Base-by-base conservation (phyloP, 345 rosid species). In the Populus simonii region DNA sequence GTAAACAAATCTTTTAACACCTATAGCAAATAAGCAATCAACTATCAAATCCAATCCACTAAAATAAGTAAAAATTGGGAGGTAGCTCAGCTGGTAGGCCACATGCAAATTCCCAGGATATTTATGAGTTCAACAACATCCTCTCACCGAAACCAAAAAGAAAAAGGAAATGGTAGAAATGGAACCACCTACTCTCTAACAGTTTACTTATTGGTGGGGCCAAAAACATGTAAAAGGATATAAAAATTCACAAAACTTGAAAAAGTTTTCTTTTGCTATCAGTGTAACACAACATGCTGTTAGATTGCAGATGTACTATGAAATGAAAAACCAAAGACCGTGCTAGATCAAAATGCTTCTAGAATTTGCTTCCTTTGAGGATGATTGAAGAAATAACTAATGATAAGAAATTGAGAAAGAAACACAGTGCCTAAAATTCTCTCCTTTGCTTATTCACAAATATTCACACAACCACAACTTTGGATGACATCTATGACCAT, bases 1-100 rank as follows among this genome's bases (percentile, higher is more conserved):
- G 79, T 89, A 93, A 72, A 91, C 91, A 83, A 90, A 93, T 87
- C 94, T 88, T 85, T 91, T 94, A 41, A 94, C 94, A 82, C 97
- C 99, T 96, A n/a, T 12, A 71, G 22, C 68, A 71, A 71, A 43
- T 70, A 23, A 70, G 7, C 22, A 9, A 2, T 27, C 18, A 36
- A 77, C 49, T 6, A 47, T 66, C 38, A 43, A 63, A 55, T 23
- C n/a, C 4, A 71, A 35, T 38, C 29, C 15, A 35, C 15, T 66
- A 13, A 67, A 67, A 31, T n/a, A 66, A 66, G n/a, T 16, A 41
- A 43, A 38, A 8, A 4, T 25, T 36, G 29, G 45, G 29, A 22
- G 25, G 45, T 47, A 47, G 53, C 53, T 16, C 16, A 47, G 18
- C 18, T 47, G 53, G 1, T 47, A 16, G 53, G 18, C 6, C 18